These are phyloP conservation scores for Emydomyces testavorans DNA, from an alignment of 2,329 filamentous ascomycete species.

Conservation along the genomic window DNA sequence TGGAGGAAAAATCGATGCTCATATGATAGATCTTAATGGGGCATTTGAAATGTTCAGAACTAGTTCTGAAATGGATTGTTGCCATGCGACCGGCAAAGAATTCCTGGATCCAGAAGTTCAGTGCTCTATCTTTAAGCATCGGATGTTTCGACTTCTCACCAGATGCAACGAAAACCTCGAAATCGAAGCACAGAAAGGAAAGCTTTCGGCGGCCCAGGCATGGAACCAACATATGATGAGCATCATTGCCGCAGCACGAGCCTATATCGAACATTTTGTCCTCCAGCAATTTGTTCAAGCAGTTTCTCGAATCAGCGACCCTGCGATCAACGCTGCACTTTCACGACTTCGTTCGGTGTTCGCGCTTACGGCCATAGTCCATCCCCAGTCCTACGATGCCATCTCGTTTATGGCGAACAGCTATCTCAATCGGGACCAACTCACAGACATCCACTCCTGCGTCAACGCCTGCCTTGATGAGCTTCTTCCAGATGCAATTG, in stretches of 20 bases:
- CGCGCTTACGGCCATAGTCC: conserved; percentile 18
- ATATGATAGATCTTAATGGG: neutral
- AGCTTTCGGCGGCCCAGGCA: conserved; percentile 15
- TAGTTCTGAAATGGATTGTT: conserved; percentile 2
- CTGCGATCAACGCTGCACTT: conserved; percentile 13
- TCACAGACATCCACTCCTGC: conserved; percentile 13
- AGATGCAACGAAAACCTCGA: conserved; percentile 7
- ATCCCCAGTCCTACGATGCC: conserved; percentile 20
- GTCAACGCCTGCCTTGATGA: conserved; percentile 16
- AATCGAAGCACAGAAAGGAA: conserved; percentile 8
- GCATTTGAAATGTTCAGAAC: neutral
- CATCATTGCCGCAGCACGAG: conserved; percentile 20
- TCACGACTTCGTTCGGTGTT: conserved; percentile 15
- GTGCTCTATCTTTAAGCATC: conserved; percentile 20
- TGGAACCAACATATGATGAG: conserved; percentile 24
- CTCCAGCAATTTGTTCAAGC: conserved; percentile 18
- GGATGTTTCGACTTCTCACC: conserved; percentile 17
- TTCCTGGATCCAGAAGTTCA: conserved; percentile 19
- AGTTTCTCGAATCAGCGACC: conserved; percentile 8
- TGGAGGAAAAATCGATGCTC: conserved; percentile 9
- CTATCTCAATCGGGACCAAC: conserved; percentile 18
- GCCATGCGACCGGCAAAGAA: conserved; percentile 14
- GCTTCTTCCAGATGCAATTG: conserved; percentile 20
- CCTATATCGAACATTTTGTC: conserved; percentile 23
- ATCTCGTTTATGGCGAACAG: conserved; percentile 22